A percentile compares a stretch with the other conserved stretches of the same genome.
Evolutionary conservation across 2,329 filamentous ascomycete genomes (phyloP).

Genomic region (Xylariaceae sp.): DNA sequence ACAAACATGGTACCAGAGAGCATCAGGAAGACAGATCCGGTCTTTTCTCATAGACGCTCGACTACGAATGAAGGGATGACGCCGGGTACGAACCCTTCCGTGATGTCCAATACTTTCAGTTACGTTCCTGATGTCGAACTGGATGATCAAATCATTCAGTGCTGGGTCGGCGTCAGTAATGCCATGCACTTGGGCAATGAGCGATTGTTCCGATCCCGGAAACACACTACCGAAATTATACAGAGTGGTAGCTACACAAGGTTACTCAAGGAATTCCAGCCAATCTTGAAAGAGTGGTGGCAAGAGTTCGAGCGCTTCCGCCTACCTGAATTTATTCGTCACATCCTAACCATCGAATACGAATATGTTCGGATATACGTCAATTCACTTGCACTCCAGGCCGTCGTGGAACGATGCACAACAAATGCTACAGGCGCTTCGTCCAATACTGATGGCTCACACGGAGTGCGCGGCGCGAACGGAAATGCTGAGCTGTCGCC

Average conservation of each 20-base stretch:
- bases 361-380: constrained; percentile 93
- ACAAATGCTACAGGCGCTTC: constrained; percentile 56
- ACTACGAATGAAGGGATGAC: constrained; percentile 54
- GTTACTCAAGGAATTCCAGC: constrained; percentile 75
- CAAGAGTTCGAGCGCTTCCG: constrained; percentile 75
- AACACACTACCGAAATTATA: constrained; percentile 85
- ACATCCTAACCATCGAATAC: constrained; percentile 89
- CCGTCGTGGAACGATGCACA: constrained; percentile 88
- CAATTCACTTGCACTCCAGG: constrained; percentile 90
- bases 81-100: constrained; percentile 55
- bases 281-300: constrained; percentile 74
- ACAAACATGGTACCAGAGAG: constrained; percentile 85
- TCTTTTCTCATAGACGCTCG: constrained; percentile 48
- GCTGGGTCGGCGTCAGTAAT: constrained; percentile 90
- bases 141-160: constrained; percentile 71
- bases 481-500: constrained; percentile 50
- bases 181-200: constrained; percentile 90
- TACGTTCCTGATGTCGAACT: constrained; percentile 64
- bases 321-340: constrained; percentile 60
- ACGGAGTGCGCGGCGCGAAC: constrained; percentile 36
- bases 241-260: constrained; percentile 79
- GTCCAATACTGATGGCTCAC: constrained; percentile 35
- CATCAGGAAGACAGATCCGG: constrained; percentile 54
- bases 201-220: constrained; percentile 78
- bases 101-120: constrained; percentile 56